Evolutionary conservation across 2,329 filamentous ascomycete species (phyloP).

Genomic region (Pyricularia sp.): DNA sequence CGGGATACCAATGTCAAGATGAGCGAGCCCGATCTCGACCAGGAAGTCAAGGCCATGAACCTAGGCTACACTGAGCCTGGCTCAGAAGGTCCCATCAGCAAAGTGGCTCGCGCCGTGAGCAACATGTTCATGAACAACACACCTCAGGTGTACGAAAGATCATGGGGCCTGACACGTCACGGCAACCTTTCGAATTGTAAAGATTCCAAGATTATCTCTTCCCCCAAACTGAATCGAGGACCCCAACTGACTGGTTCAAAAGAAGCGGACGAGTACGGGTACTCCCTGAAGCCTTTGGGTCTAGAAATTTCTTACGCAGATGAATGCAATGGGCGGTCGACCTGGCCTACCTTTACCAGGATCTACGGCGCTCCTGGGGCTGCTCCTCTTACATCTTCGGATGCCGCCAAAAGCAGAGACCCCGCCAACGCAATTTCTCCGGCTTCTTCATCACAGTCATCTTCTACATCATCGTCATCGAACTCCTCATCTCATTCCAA

Average conservation of each 20-base stretch:
- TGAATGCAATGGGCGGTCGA: slow-evolving; percentile 27
- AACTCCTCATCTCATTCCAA: background rate
- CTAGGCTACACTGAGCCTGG: background rate
- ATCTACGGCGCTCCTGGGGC: slow-evolving; percentile 15
- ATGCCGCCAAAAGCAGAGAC: background rate
- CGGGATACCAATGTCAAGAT: background rate
- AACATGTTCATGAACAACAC: background rate
- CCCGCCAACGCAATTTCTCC: background rate
- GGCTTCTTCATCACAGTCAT: background rate
- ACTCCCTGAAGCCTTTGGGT: slow-evolving; percentile 35
- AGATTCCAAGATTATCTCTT: background rate
- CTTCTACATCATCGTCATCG: background rate
- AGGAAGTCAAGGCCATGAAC: background rate
- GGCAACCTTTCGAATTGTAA: background rate
- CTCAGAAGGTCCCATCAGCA: background rate
- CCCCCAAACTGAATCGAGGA: background rate
- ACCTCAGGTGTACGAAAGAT: background rate
- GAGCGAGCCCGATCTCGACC: background rate
- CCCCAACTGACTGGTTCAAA: background rate
- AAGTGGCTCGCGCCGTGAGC: background rate
- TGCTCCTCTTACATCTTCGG: background rate
- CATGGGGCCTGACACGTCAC: background rate
- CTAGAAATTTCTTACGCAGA: slow-evolving; percentile 36
- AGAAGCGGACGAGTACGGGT: slow-evolving; percentile 10
- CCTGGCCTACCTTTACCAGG: slow-evolving; percentile 26